phyloP scores from a whole-genome alignment of 2,329 filamentous ascomycete species.

The Calonectria hongkongensis region DNA sequence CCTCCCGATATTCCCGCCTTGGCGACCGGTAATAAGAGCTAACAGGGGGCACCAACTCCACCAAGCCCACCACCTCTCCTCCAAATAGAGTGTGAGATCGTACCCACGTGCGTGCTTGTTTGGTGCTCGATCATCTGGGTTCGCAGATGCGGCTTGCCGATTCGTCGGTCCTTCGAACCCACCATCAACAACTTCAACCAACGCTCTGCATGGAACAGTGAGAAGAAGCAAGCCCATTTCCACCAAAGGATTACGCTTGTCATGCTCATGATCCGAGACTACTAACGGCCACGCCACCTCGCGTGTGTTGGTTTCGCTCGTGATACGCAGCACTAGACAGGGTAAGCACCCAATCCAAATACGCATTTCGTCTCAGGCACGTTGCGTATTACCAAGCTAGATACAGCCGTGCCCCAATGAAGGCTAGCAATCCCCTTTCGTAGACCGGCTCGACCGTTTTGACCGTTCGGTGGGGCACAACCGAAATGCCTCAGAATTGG shows the following conservation, averaged over 20 bases:
- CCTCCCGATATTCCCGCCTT: constrained; percentile 26
- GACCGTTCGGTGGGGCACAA: background rate
- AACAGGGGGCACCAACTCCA: constrained; percentile 2
- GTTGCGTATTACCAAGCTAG: constrained; percentile 1
- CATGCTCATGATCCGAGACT: background rate
- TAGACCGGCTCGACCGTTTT: constrained; percentile 16
- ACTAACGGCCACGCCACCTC: background rate
- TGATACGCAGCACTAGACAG: background rate
- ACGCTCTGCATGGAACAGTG: constrained; percentile 4
- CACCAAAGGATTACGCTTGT: background rate
- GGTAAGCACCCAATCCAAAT: background rate
- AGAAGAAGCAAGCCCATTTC: background rate
- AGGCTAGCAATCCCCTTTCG: background rate
- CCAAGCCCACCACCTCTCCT: constrained; percentile 9
- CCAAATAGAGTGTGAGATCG: background rate
- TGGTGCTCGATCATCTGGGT: constrained; percentile 9
- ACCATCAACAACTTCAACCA: background rate
- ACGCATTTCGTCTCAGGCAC: background rate
- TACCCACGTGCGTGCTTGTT: constrained; percentile 15
- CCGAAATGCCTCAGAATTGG: background rate
- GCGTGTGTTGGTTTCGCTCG: background rate
- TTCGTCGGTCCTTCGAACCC: background rate
- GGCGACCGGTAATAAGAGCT: constrained; percentile 11
- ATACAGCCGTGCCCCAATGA: background rate
- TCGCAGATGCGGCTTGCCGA: constrained; percentile 1